Evolutionary conservation across 306 rosid species (phyloP).

Genomic region (Vicia villosa): DNA sequence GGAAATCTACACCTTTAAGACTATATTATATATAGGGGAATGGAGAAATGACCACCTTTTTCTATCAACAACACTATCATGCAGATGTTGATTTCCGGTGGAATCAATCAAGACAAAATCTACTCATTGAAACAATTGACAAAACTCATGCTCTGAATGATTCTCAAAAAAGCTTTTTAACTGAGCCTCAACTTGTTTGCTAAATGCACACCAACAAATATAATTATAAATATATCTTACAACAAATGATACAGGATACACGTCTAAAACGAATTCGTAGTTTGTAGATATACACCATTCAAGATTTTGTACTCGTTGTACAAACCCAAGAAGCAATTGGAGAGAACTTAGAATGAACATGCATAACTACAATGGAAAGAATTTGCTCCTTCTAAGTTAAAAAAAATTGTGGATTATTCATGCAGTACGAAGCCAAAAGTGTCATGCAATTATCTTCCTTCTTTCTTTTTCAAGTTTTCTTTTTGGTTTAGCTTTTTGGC

Average conservation of each 20-base stretch:
- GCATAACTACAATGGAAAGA: conserved; percentile 51
- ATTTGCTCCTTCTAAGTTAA: conserved; percentile 39
- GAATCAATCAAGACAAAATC: neutral
- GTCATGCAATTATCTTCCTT: conserved; percentile 36
- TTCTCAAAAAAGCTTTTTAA: neutral
- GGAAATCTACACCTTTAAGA: too few relatives aligned
- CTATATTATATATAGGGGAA: too few relatives aligned
- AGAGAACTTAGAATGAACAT: conserved; percentile 52
- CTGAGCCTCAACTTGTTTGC: conserved; percentile 30
- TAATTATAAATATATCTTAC: conserved; percentile 30
- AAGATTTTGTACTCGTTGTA: conserved; percentile 35
- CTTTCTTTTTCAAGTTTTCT: conserved; percentile 16
- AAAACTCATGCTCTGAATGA: neutral
- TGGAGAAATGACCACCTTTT: too few relatives aligned
- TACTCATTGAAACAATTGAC: conserved; percentile 1
- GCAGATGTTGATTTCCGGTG: too few relatives aligned
- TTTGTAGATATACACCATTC: conserved; percentile 41
- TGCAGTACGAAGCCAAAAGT: conserved; percentile 43
- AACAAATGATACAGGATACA: conserved; percentile 38
- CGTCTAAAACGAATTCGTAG: conserved; percentile 35
- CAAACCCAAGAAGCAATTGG: conserved; percentile 34
- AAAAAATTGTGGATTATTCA: conserved; percentile 37
- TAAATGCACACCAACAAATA: conserved; percentile 41
- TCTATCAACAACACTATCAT: too few relatives aligned
- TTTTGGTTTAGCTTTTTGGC: neutral